Base-by-base conservation (phyloP, 1,139 yeast species). In the Kodamaea anthophila region DNA sequence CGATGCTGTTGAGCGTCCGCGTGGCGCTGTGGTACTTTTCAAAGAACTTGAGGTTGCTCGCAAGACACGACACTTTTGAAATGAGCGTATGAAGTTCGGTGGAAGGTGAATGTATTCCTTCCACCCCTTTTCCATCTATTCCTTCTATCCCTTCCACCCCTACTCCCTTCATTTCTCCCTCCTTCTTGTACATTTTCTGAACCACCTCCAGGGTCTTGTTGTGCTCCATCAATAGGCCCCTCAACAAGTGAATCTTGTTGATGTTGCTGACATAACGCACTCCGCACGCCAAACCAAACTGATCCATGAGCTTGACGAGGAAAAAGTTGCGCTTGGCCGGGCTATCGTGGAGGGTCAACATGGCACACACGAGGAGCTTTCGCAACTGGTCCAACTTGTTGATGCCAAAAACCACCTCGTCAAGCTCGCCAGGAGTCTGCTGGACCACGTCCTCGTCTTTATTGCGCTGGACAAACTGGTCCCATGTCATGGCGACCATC, bases 11-110 rank as follows among this genome's bases (percentile, higher is more conserved):
- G 5, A 51, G 35, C 3, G 37, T 26, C 19, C 41, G 37, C 1
- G 63, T 59, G 3, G 68, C 55, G 23, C 50, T 50, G 38, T 60
- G 58, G 38, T 65, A 66, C 29, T 63, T 63, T 31, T 57, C 52
- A 38, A 65, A 66, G 38, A 46, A 66, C 28, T 49, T 56, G 20
- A 66, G 40, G 36, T 64, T 65, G 4, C 63, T 54, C 1, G 65
- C 44, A 10, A 65, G 38, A 22, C 51, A 55, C 2, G 57, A 41
- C 10, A 65, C 34, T 39, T 69, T 70, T 21, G 65, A 65, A 5
- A 85, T 73, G 30, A 88, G 63, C 6, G 62, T 65, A n/a, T n/a
- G n/a, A n/a, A n/a, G n/a, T n/a, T n/a, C n/a, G n/a, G n/a, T n/a
- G n/a, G n/a, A n/a, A n/a, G n/a, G n/a, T n/a, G n/a, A n/a, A n/a